A percentile compares a stretch with the other conserved stretches of the same genome.
Conservation (phyloP, 2,329 filamentous ascomycete genomes). For the Dryadomyces sulphureus region DNA sequence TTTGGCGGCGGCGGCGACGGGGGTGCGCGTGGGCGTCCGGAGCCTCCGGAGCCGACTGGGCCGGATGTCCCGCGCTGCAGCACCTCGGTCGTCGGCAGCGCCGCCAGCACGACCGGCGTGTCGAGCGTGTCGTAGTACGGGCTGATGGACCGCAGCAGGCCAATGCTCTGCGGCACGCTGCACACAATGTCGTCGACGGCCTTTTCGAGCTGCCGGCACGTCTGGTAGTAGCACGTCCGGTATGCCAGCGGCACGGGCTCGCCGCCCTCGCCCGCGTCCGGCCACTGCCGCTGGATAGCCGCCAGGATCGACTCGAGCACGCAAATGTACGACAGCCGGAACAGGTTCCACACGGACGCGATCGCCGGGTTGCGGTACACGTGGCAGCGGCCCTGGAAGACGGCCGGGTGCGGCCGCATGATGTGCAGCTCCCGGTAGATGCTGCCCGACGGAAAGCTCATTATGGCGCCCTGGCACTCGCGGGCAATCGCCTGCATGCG, state of each 20-base stretch:
- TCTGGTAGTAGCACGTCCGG: constrained; percentile 20
- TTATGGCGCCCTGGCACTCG: constrained; percentile 25
- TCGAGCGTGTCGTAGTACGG: constrained; percentile 14
- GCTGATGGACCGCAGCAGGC: constrained; percentile 27
- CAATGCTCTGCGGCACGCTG: constrained; percentile 34
- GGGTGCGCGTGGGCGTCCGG: no score
- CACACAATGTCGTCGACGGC: constrained; percentile 28
- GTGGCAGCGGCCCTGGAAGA: constrained; percentile 27
- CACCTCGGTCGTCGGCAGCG: not conserved
- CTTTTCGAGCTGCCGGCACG: constrained; percentile 23
- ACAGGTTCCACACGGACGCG: constrained; percentile 32
- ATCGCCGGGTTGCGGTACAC: constrained; percentile 29
- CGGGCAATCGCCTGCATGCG: constrained; percentile 24
- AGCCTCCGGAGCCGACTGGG: constrained; percentile 4
- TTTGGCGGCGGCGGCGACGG: no score
- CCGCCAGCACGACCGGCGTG: not conserved
- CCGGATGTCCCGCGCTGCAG: not conserved
- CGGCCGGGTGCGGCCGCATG: constrained; percentile 23
- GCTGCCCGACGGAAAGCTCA: constrained; percentile 24
- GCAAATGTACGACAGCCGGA: constrained; percentile 30
- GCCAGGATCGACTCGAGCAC: constrained; percentile 31
- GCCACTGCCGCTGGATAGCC: constrained; percentile 22
- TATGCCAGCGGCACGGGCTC: constrained; percentile 14
- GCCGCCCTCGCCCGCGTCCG: constrained; percentile 11
- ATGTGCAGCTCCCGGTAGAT: constrained; percentile 26